Base-by-base conservation (phyloP, 768 basidiomycete species). In the Boletus subcaerulescens region DNA sequence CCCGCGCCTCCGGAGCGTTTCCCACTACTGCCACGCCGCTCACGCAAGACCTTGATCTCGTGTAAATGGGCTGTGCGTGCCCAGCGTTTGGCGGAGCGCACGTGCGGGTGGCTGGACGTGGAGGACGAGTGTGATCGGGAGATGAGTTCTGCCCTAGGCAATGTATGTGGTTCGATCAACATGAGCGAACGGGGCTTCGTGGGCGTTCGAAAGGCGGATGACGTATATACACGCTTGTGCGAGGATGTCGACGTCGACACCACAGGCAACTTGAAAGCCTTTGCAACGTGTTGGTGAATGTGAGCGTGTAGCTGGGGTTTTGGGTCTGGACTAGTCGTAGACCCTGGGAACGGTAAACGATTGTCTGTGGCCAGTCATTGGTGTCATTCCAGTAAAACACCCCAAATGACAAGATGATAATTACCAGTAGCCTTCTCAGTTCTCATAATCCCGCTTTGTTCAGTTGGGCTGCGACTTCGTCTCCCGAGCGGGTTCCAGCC, bases 31-130 rank as follows among this genome's bases (percentile, higher is more conserved):
- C 57, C 61, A 1, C 56, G 44, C 40, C 58, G 48, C 46, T 59
- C 63, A 3, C 49, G 59, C 11, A 36, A 17, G 1, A 53, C 42
- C 50, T 74, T 77, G 53, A 87, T 80, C 62, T 86, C 83, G 58
- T 89, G 87, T 44, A 89, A 60, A 73, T 89, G 87, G 4, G 87
- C 83, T 0, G 75, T 85, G 36, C 83, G 74, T 20, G 86, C 86
- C 79, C 83, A 85, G 36, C 76, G 77, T 57, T 78, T 80, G 17
- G 80, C 78, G 0, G 75, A 76, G 50, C 79, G 62, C 5, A 11
- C 50, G 1, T 52, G 55, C 4, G 42, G 20, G 10, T 59, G 60
- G 1, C 60, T 47, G 8, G 67, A 57, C 6, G 56, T 52, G 0
- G 59, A 64, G 15, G 65, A 68, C 17, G 67, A 68, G 18, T 63